phyloP scores from a whole-genome alignment of 306 rosid genomes.

The Cyclanthera cordifolia region DNA sequence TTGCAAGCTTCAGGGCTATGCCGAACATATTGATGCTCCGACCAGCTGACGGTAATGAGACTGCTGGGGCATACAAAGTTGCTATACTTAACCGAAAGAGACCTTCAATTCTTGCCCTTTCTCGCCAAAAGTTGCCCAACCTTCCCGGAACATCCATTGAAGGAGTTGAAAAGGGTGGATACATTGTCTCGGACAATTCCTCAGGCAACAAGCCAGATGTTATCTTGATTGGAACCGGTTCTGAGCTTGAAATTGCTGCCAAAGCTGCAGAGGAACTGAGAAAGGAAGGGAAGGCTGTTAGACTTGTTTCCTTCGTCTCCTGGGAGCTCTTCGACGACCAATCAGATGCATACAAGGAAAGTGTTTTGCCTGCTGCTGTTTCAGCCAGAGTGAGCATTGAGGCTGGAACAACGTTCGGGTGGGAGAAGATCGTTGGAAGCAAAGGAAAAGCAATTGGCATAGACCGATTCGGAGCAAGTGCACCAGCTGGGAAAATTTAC shows the following conservation, averaged over 20 bases:
- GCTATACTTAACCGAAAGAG: slow-evolving; percentile 71
- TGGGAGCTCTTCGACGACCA: slow-evolving; percentile 93
- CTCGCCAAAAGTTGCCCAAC: slow-evolving; percentile 74
- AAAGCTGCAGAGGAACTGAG: slow-evolving; percentile 84
- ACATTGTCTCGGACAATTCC: slow-evolving; percentile 68
- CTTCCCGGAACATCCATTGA: slow-evolving; percentile 75
- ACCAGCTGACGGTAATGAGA: slow-evolving; percentile 94
- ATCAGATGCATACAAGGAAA: slow-evolving; percentile 80
- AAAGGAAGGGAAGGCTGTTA: slow-evolving; percentile 82
- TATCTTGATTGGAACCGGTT: slow-evolving; percentile 84
- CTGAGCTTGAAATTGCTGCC: slow-evolving; percentile 82
- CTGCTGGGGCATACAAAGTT: slow-evolving; percentile 90
- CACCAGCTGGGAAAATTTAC: slow-evolving; percentile 82
- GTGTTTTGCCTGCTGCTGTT: slow-evolving; percentile 75
- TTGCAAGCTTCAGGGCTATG: slow-evolving; percentile 99
- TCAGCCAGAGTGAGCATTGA: slow-evolving; percentile 91
- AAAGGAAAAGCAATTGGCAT: slow-evolving; percentile 85
- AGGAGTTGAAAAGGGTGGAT: slow-evolving; percentile 92
- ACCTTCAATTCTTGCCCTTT: slow-evolving; percentile 96
- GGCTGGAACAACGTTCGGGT: slow-evolving; percentile 91
- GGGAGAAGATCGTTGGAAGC: slow-evolving; percentile 71
- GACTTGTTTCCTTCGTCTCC: slow-evolving; percentile 74
- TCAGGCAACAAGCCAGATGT: slow-evolving; percentile 89
- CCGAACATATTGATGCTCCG: slow-evolving; percentile 94
- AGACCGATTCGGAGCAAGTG: slow-evolving; percentile 87